Base-by-base conservation (phyloP, 805 yeast genomes). In the Lachancea lanzarotensis region DNA sequence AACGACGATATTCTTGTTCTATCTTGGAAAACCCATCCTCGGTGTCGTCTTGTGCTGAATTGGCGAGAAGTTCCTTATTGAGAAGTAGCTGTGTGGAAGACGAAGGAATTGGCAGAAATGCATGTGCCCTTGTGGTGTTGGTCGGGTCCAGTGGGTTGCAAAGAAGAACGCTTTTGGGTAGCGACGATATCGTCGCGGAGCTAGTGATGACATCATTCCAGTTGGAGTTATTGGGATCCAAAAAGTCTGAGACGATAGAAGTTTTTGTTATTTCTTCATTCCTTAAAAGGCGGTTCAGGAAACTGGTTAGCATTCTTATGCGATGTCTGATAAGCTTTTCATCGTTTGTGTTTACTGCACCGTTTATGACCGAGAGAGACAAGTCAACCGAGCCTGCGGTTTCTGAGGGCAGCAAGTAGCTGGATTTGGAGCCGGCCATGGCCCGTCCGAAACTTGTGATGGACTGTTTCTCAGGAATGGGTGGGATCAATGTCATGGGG, bases 401-500 rank as follows among this genome's bases (percentile, higher is more conserved):
- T 35, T 62, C 65, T 4, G 63, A 47, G 12, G 66, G 65, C 36
- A 62, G 42, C 15, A 55, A 19, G 40, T 57, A 61, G 18, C 50
- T 57, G 2, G 65, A 54, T 20, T 53, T 55, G 15, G 60, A 51
- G 3, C 62, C 58, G 2, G 65, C 53, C 15, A 62, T 56, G 2
- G 65, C 50, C 40, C 57, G 60, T 16, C 67, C 54, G 45, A 61
- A 62, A 26, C 57, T 62, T 42, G 59, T 64, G 5, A 65, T 49
- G 9, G 59, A 51, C 47, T 84, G 90, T 61, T 84, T 84, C 68
- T 82, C 86, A 0, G 98, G 98, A n/a, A 93, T 87, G 0, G 97
- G 95, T 2, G 98, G 98, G 1, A 93, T 76, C 3, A 93, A 73
- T 5, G 80, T 67, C 32, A 91, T 79, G 1, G 98, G 97, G 55